These are phyloP conservation scores for Cladobotryum protrusum DNA, from an alignment of 2,329 filamentous ascomycete species.

Conservation along the genomic window DNA sequence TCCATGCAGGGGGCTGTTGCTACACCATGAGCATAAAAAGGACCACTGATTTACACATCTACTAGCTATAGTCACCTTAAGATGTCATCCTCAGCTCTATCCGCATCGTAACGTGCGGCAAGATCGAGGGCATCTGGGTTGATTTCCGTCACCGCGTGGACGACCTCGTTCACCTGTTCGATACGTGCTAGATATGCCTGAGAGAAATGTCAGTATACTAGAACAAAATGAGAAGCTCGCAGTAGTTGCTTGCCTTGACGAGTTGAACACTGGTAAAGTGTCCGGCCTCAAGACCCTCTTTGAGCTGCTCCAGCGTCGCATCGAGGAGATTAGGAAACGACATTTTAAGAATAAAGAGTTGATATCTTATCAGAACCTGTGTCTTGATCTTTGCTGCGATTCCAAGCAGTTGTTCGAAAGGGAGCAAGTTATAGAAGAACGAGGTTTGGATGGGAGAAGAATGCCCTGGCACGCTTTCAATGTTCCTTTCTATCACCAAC, in stretches of 20 bases:
- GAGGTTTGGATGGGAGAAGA: too few species aligned
- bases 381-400: too few species aligned
- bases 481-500: too few species aligned
- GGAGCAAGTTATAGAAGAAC: not conserved
- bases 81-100: conserved; percentile 21
- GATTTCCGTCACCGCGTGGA: conserved; percentile 29
- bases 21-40: not conserved
- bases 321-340: conserved; percentile 28
- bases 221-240: not conserved
- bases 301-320: conserved; percentile 28
- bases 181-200: conserved; percentile 22
- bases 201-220: conserved; percentile 16
- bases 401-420: too few species aligned
- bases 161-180: conserved; percentile 17
- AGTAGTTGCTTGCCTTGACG: conserved; percentile 18
- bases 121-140: conserved; percentile 30
- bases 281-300: conserved; percentile 23
- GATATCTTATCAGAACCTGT: not conserved
- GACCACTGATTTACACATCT: not conserved
- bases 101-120: conserved; percentile 25
- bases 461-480: too few species aligned
- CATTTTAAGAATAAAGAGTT: not conserved
- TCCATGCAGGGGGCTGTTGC: conserved; percentile 47
- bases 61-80: conserved; percentile 15
- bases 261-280: conserved; percentile 32